phyloP scores from a whole-genome alignment of 2,329 filamentous ascomycete species.

The Dactylellina cionopaga region DNA sequence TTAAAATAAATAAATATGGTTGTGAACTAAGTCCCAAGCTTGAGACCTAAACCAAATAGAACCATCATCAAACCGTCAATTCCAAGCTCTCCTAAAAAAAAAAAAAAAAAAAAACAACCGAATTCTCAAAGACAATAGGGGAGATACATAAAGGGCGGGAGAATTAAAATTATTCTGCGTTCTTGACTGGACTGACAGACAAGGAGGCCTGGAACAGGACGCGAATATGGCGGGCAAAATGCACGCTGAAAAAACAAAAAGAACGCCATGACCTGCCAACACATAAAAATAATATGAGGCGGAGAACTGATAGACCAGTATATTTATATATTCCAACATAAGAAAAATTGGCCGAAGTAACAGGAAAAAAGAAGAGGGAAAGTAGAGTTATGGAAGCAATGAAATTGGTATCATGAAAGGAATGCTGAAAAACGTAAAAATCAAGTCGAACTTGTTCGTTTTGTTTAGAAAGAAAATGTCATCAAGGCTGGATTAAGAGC shows the following conservation, averaged over 20 bases:
- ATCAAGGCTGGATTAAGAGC: conserved; percentile 71
- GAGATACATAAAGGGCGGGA: conserved; percentile 10
- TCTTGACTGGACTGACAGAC: conserved; percentile 17
- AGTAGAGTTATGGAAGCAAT: conserved; percentile 25
- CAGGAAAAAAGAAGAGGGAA: neutral
- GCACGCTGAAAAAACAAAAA: conserved; percentile 40
- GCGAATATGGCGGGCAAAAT: conserved; percentile 4
- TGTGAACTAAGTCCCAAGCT: neutral
- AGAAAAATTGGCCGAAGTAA: conserved; percentile 35
- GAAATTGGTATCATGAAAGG: conserved; percentile 47
- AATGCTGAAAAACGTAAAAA: conserved; percentile 10
- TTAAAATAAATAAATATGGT: conserved; percentile 1
- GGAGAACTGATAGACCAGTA: conserved; percentile 20
- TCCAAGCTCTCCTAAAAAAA: conserved; percentile 3
- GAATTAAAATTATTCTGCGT: conserved; percentile 46
- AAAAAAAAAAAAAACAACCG: neutral
- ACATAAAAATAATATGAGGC: conserved; percentile 12
- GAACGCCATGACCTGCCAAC: conserved; percentile 46
- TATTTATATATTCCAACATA: conserved; percentile 43
- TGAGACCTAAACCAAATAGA: neutral
- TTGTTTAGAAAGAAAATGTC: conserved; percentile 64
- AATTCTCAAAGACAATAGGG: conserved; percentile 5
- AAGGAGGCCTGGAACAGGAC: conserved; percentile 12
- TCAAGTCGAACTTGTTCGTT: neutral
- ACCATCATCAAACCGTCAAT: conserved; percentile 2